These are phyloP conservation scores for Colletotrichum tabaci DNA, from an alignment of 2,329 filamentous ascomycete genomes.

Conservation along the genomic window DNA sequence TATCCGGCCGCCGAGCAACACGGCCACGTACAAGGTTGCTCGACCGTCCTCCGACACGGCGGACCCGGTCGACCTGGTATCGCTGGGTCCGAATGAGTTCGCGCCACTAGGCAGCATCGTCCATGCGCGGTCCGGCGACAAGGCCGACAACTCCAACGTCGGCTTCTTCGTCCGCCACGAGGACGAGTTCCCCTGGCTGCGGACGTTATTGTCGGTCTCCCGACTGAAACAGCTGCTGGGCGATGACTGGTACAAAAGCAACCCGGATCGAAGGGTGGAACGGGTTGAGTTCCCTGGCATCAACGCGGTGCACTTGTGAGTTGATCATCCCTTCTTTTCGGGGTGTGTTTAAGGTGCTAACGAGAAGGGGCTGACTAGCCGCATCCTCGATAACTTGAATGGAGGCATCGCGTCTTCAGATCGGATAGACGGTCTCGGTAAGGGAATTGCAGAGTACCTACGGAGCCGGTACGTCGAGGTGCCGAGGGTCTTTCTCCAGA, in stretches of 20 bases:
- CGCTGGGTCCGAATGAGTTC: slow-evolving; percentile 20
- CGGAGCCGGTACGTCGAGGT: slow-evolving; percentile 54
- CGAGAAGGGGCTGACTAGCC: not conserved
- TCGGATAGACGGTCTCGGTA: slow-evolving; percentile 52
- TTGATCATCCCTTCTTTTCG: not conserved
- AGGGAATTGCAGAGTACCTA: slow-evolving; percentile 55
- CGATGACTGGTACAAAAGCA: slow-evolving; percentile 44
- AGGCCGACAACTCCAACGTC: slow-evolving; percentile 55
- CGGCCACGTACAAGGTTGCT: slow-evolving; percentile 10
- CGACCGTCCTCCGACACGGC: slow-evolving; percentile 34
- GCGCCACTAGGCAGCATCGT: slow-evolving; percentile 52
- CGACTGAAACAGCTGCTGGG: slow-evolving; percentile 45
- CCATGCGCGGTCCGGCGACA: slow-evolving; percentile 56
- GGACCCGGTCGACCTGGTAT: slow-evolving; percentile 18
- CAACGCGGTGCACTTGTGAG: slow-evolving; percentile 41
- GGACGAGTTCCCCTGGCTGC: slow-evolving; percentile 59
- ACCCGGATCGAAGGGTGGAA: slow-evolving; percentile 25
- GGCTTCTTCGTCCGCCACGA: slow-evolving; percentile 57
- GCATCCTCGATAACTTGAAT: slow-evolving; percentile 39
- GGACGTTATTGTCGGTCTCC: slow-evolving; percentile 52
- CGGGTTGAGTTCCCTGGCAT: slow-evolving; percentile 36
- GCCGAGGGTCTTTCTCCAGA: slow-evolving; percentile 52
- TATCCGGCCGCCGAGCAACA: slow-evolving; percentile 5
- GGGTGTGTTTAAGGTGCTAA: not conserved
- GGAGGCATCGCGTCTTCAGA: slow-evolving; percentile 42